phyloP scores from a whole-genome alignment of 2,329 filamentous ascomycete genomes.

The Ceratocystis albifundus region DNA sequence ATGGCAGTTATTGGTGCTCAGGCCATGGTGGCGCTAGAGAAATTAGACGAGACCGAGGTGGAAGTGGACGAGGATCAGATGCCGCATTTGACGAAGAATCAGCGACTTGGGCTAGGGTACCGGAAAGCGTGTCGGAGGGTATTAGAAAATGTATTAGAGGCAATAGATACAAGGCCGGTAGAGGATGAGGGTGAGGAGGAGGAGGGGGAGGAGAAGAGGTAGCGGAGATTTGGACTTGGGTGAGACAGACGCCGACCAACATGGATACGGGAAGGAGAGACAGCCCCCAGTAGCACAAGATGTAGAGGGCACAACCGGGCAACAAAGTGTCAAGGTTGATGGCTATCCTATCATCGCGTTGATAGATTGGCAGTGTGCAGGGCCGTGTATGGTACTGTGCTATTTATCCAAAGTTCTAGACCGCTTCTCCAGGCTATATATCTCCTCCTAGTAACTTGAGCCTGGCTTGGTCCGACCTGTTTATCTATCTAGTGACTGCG shows the following conservation, averaged over 20 bases:
- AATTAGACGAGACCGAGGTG: conserved; percentile 38
- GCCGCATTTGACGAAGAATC: conserved; percentile 34
- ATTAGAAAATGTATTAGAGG: conserved; percentile 36
- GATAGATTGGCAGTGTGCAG: background rate
- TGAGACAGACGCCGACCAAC: background rate
- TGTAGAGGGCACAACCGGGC: too few relatives aligned
- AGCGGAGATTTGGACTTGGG: background rate
- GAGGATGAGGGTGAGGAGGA: conserved; percentile 18
- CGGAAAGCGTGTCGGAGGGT: conserved; percentile 39
- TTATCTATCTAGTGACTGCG: background rate
- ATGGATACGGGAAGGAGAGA: too few relatives aligned
- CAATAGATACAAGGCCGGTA: conserved; percentile 27
- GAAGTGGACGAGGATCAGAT: conserved; percentile 34
- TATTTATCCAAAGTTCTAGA: background rate
- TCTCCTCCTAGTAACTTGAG: background rate
- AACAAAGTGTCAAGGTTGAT: too few relatives aligned
- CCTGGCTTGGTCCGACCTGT: background rate
- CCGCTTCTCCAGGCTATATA: background rate
- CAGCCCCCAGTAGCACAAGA: too few relatives aligned
- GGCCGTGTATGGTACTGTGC: background rate
- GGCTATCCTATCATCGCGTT: too few relatives aligned
- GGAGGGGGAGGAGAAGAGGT: background rate
- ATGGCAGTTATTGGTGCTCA: conserved; percentile 36
- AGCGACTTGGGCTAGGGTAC: conserved; percentile 40
- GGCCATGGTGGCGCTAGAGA: conserved; percentile 35